These are phyloP conservation scores for Aspergillus hancockii DNA, from an alignment of 495 filamentous ascomycete species.

Conservation along the genomic window DNA sequence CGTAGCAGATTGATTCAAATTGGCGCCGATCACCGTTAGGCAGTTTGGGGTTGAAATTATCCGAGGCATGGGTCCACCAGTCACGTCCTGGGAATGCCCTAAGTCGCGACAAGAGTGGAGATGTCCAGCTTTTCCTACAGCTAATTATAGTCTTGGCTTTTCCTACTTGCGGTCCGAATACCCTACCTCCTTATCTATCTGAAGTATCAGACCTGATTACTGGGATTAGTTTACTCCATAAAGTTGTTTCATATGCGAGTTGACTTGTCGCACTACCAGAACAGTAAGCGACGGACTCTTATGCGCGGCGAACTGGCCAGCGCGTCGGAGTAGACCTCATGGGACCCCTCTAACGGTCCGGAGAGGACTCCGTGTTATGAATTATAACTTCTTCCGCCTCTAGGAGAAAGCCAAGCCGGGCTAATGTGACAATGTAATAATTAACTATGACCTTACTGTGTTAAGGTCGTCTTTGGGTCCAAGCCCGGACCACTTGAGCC, in stretches of 20 bases:
- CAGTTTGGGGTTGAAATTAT: constrained; percentile 2
- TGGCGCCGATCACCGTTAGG: constrained; percentile 1
- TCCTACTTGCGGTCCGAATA: background rate
- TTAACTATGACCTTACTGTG: background rate
- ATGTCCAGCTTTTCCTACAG: background rate
- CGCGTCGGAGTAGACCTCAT: too few relatives aligned
- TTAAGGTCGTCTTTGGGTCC: background rate
- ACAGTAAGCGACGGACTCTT: background rate
- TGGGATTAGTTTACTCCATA: constrained; percentile 1
- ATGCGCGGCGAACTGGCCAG: background rate
- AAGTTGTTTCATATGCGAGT: background rate
- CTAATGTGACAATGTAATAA: background rate
- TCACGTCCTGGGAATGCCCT: background rate
- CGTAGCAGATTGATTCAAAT: constrained; percentile 5
- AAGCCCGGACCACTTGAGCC: background rate
- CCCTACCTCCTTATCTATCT: background rate
- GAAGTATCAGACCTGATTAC: background rate
- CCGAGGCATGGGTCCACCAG: background rate
- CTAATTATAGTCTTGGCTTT: background rate
- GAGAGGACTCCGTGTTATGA: too few relatives aligned
- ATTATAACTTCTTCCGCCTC: background rate
- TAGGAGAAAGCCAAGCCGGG: background rate
- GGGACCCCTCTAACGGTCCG: background rate
- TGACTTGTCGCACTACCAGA: background rate
- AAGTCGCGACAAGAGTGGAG: background rate